Evolutionary conservation across 2,329 filamentous ascomycete species (phyloP).

Genomic region (Pseudomassariella vexata): DNA sequence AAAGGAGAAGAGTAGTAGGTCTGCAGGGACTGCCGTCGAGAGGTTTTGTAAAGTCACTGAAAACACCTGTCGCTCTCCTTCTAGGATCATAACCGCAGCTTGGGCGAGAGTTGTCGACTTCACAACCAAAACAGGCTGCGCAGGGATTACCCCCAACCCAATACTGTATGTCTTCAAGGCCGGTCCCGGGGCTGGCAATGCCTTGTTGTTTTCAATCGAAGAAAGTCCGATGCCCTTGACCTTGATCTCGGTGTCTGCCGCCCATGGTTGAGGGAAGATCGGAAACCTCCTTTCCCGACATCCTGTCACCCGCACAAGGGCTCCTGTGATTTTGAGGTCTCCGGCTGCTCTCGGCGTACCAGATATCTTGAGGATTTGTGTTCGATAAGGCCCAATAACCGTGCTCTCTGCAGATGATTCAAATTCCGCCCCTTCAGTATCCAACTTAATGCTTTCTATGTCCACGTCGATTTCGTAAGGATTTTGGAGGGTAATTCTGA

Average conservation of each 20-base stretch:
- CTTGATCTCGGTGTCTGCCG: conserved; percentile 62
- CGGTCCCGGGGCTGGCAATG: conserved; percentile 30
- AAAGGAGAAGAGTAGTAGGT: conserved; percentile 83
- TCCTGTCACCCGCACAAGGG: conserved; percentile 70
- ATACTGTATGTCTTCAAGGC: conserved; percentile 45
- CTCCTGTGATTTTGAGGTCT: conserved; percentile 68
- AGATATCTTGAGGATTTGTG: conserved; percentile 68
- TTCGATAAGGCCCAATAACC: conserved; percentile 72
- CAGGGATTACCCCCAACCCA: conserved; percentile 67
- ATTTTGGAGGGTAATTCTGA: conserved; percentile 83
- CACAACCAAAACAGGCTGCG: conserved; percentile 72
- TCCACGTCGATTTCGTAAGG: conserved; percentile 91
- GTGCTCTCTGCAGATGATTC: conserved; percentile 59
- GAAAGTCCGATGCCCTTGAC: conserved; percentile 69
- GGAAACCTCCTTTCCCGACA: conserved; percentile 80
- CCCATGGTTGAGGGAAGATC: conserved; percentile 75
- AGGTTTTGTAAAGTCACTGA: conserved; percentile 75
- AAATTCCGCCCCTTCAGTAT: conserved; percentile 68
- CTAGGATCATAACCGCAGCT: conserved; percentile 84
- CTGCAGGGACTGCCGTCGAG: conserved; percentile 64
- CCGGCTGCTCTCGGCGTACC: conserved; percentile 66
- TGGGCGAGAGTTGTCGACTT: conserved; percentile 75
- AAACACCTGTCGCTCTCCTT: conserved; percentile 78
- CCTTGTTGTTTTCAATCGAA: conserved; percentile 44
- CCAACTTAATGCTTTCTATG: conserved; percentile 73